Evolutionary conservation across 805 yeast genomes (phyloP), one percentile per base, ranked within the genome.

Genomic region (Candida germanica): DNA sequence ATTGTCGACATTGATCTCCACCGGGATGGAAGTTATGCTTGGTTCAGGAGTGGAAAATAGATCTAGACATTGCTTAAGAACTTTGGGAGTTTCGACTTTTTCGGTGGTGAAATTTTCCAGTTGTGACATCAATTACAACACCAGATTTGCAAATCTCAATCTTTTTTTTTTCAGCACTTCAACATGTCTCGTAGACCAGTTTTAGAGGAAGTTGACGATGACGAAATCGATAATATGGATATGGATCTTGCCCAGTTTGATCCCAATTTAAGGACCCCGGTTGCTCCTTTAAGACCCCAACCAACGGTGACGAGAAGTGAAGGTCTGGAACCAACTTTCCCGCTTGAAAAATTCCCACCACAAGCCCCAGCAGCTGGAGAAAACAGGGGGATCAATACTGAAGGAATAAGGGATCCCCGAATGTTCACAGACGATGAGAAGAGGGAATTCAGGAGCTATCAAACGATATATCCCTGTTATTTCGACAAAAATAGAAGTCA

Each of bases 221-320:
- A 86, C 46, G 89, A 83, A 50, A 79, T 91, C 61, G 97, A 89
- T 54, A 81, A 88, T 64, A 70, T 87, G 79, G 96, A 91, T 51
- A 83, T 87, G 85, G 96, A 89, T 61, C 69, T 89, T 18, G 94
- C 95, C 3, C 94, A 91, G 64, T 83, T 87, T 45, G 97, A 88
- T 59, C 88, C 66, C 31, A 47, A 51, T 26, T 61, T 83, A 44
- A 71, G 59, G 27, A 81, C 91, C 0, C 85, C 91, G 6, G 61
- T 83, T 15, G 89, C 89, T 1, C 87, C 88, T 14, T 49, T 60
- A 32, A 69, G 73, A 48, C 74, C 80, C 15, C 71, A 73, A 43
- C 83, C 87, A 24, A 59, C 68, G 1, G 68, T 82, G 13, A 75
- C 72, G 6, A 69, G 85, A 53, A 79, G 86, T 12, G 83, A 79